Evolutionary conservation across 495 filamentous ascomycete species (phyloP), one percentile per base, ranked within the genome.

Genomic region (Xylaria bambusicola): DNA sequence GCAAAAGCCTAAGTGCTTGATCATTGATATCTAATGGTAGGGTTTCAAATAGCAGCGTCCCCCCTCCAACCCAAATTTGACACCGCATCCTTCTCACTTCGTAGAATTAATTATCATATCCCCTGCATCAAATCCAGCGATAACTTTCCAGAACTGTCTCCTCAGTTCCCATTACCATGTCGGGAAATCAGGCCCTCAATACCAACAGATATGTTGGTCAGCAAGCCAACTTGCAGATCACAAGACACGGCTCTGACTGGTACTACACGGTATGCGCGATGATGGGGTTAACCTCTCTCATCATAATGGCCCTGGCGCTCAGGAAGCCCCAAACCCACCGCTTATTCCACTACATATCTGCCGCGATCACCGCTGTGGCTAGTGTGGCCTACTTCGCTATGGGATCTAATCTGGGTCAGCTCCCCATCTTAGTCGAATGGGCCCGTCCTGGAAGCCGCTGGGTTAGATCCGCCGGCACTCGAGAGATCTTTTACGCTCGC

Each of bases 401-500:
- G 80, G 86, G 78, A 40, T 84, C 85, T 6, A 84, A 89, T 65
- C 73, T 91, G 0, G 88, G 88, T 49, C 86, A 81, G 71, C 82
- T 80, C 9, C 79, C 84, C 18, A 86, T 89, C 57, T 63, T 65
- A 9, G 82, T 85, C 24, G 75, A 87, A 62, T 87, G 81, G 61
- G 61, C 60, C 6, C 75, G 80, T 8, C 66, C 56, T 0, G 24
- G 61, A 7, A 63, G 58, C 50, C 73, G 77, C 20, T 64, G 70
- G 33, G 69, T 73, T 21, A 75, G 82, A 4, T 42, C 62, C 9
- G 81, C 80, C 9, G 62, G 68, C 4, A 78, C 75, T 17, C 80
- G 88, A 9, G 79, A 89, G 70, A 83, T 91, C 65, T 91, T 89
- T 70, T 91, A 86, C 58, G 86, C 83, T 31, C 77, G 86, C 26